Conservation (phyloP, 371 early-diverging fungal species). For the Actinomucor elegans region DNA sequence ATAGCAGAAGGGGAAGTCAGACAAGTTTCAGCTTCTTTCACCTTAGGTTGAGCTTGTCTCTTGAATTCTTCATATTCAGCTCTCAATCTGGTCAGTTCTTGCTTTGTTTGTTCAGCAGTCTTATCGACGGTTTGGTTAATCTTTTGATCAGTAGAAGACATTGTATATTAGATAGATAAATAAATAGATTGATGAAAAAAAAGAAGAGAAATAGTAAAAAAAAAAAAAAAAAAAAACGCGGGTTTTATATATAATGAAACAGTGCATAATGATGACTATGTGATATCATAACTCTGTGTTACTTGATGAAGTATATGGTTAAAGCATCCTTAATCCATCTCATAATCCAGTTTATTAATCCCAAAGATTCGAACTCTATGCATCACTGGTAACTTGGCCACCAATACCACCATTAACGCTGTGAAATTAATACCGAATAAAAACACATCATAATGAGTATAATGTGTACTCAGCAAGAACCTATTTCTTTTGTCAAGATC, state of each 20-base stretch:
- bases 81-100: conserved; percentile 34
- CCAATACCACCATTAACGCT: conserved; percentile 78
- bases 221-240: not conserved
- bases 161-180: not conserved
- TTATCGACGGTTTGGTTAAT: conserved; percentile 27
- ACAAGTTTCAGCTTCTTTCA: conserved; percentile 36
- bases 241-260: not conserved
- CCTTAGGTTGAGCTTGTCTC: conserved; percentile 33
- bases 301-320: not conserved
- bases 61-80: conserved; percentile 42
- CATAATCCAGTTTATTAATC: conserved; percentile 55
- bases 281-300: not conserved
- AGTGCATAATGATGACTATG: conserved; percentile 5
- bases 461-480: conserved; percentile 91
- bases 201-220: not conserved
- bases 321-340: conserved; percentile 25
- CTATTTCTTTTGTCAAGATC: conserved; percentile 42
- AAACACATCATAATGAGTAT: conserved; percentile 87
- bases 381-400: conserved; percentile 92
- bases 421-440: conserved; percentile 85
- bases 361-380: conserved; percentile 95
- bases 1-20: conserved; percentile 38
- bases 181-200: not conserved
- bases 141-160: conserved; percentile 1
- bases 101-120: conserved; percentile 27